Percentiles rank a stretch among this genome's conserved stretches.
These are phyloP conservation scores for Fraxinus americana DNA, from an alignment of 257 asterid genomes.

Conservation along the genomic window DNA sequence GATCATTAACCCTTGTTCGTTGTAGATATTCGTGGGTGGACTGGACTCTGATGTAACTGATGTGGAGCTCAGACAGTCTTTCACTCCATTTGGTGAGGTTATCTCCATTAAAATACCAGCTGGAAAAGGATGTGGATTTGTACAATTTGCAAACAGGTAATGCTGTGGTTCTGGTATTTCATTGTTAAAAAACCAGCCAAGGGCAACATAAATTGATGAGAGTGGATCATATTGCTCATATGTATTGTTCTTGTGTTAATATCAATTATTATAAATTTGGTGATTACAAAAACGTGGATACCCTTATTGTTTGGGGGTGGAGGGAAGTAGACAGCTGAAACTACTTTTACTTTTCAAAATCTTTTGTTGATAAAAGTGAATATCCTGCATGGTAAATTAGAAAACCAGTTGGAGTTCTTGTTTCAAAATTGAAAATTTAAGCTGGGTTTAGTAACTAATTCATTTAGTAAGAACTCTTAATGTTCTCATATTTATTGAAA, in stretches of 20 bases:
- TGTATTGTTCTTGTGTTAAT: not conserved
- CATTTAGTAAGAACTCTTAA: not conserved
- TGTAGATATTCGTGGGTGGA: not conserved
- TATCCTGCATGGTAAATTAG: not conserved
- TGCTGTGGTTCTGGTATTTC: not conserved
- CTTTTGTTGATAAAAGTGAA: not conserved
- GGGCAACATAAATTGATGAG: not conserved
- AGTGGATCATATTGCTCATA: not conserved
- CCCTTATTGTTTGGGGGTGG: not conserved
- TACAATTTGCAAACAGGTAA: constrained; percentile 24
- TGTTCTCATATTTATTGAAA: not conserved
- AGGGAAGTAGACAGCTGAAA: not conserved
- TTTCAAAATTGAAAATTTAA: not conserved
- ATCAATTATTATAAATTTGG: not conserved
- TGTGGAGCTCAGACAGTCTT: constrained; percentile 17
- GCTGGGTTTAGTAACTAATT: not conserved
- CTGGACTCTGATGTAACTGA: constrained; percentile 9
- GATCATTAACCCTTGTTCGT: not conserved
- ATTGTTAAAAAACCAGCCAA: not conserved
- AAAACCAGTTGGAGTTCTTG: not conserved
- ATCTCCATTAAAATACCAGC: constrained; percentile 20
- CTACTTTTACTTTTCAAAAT: not conserved
- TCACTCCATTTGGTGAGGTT: constrained; percentile 19
- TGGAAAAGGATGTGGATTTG: constrained; percentile 29
- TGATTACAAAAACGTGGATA: not conserved